phyloP scores from a whole-genome alignment of 345 rosid species.

The Citrus unshiu region DNA sequence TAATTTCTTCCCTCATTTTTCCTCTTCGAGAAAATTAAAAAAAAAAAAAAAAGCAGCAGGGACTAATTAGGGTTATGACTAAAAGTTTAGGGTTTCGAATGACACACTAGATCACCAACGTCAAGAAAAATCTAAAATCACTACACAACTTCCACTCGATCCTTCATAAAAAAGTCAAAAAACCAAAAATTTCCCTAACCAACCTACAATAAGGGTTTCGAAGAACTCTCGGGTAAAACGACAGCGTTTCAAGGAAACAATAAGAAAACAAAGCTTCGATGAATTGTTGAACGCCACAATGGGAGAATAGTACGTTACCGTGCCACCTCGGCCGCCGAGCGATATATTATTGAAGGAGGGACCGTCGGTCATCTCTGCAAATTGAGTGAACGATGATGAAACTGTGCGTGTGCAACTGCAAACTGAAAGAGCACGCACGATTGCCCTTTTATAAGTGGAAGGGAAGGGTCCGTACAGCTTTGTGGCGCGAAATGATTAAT shows the following conservation, averaged over 20 bases:
- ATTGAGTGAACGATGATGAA: neutral
- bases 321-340: slow-evolving; percentile 85
- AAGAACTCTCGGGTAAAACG: neutral
- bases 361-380: slow-evolving; percentile 61
- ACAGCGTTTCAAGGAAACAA: neutral
- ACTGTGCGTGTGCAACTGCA: neutral
- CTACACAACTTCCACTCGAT: neutral
- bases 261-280: neutral
- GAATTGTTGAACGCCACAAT: neutral
- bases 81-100: slow-evolving; percentile 6
- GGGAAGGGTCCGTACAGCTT: neutral
- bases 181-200: neutral
- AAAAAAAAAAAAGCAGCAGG: neutral
- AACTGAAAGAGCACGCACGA: neutral
- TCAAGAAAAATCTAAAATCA: neutral
- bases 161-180: neutral
- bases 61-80: neutral
- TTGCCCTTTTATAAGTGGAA: neutral
- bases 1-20: neutral
- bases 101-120: neutral
- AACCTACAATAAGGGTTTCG: slow-evolving; percentile 19
- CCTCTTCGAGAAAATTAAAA: neutral
- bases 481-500: slow-evolving; percentile 7
- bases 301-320: slow-evolving; percentile 32
- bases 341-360: slow-evolving; percentile 76